phyloP scores from a whole-genome alignment of 306 rosid species.

The Dryas drummondii region DNA sequence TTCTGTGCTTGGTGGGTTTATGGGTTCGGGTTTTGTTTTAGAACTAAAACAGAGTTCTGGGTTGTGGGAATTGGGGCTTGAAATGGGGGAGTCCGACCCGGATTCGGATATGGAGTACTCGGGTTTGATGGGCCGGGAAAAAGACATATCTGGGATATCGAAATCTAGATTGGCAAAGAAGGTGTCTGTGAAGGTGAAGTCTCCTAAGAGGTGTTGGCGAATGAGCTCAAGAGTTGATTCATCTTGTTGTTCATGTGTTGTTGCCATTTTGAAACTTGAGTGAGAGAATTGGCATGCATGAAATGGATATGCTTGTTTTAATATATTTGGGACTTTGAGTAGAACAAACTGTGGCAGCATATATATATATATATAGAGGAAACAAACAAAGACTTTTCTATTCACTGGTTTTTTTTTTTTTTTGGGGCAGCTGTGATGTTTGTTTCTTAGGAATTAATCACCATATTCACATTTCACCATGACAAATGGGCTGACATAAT shows the following conservation, averaged over 20 bases:
- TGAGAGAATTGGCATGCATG: constrained; percentile 1
- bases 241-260: constrained; percentile 1
- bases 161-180: constrained; percentile 7
- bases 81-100: constrained; percentile 35
- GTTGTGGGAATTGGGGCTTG: constrained; percentile 21
- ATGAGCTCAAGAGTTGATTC: constrained; percentile 39
- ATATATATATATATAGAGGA: not conserved
- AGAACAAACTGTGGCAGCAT: not conserved
- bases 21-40: constrained; percentile 29
- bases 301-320: not conserved
- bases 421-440: no score
- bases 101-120: constrained; percentile 46
- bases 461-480: not conserved
- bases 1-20: not conserved
- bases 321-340: not conserved
- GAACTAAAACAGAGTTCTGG: constrained; percentile 2
- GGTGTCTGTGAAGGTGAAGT: constrained; percentile 28
- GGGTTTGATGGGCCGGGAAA: constrained; percentile 41
- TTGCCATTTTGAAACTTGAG: constrained; percentile 9
- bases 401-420: not conserved
- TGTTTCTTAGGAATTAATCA: not conserved
- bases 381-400: not conserved
- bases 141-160: constrained; percentile 2
- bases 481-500: not conserved
- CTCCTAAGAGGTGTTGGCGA: constrained; percentile 41